Percentiles rank a stretch among this genome's conserved stretches.
Conservation (phyloP, 2,329 filamentous ascomycete genomes). For the Shiraia bambusicola region DNA sequence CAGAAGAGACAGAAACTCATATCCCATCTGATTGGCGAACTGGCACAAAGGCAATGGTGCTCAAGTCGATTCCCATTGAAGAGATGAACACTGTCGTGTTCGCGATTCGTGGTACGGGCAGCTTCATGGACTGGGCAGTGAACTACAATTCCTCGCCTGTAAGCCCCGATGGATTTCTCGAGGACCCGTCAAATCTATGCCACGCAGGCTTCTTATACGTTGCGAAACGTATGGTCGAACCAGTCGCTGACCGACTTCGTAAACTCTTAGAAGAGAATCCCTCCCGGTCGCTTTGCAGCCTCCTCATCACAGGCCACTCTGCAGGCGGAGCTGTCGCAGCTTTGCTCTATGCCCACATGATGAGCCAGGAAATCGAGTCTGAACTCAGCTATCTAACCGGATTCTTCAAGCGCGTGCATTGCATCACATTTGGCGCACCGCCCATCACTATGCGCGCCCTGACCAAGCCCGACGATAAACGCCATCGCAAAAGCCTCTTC, state of each 20-base stretch:
- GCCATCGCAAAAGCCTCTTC: conserved; percentile 68
- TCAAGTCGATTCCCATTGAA: conserved; percentile 78
- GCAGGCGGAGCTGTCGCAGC: conserved; percentile 82
- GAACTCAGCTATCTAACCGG: conserved; percentile 70
- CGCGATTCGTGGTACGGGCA: conserved; percentile 77
- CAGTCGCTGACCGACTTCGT: conserved; percentile 70
- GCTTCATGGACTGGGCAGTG: conserved; percentile 83
- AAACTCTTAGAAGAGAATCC: conserved; percentile 73
- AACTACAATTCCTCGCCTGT: conserved; percentile 72
- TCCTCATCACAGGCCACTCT: conserved; percentile 83
- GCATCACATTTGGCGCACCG: conserved; percentile 81
- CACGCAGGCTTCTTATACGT: conserved; percentile 79
- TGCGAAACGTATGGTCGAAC: conserved; percentile 71
- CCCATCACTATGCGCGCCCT: conserved; percentile 73
- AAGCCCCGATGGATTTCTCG: conserved; percentile 69
- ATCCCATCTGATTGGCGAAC: conserved; percentile 69
- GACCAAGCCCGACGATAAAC: conserved; percentile 53
- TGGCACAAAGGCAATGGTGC: conserved; percentile 82
- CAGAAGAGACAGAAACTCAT: conserved; percentile 66
- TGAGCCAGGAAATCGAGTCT: conserved; percentile 61
- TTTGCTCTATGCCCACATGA: conserved; percentile 80
- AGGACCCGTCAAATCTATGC: conserved; percentile 74
- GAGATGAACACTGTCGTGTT: conserved; percentile 78
- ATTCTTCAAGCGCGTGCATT: conserved; percentile 77
- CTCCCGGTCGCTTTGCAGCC: conserved; percentile 61